Conservation (phyloP, 768 basidiomycete species). For the Leccinum rimulosum region DNA sequence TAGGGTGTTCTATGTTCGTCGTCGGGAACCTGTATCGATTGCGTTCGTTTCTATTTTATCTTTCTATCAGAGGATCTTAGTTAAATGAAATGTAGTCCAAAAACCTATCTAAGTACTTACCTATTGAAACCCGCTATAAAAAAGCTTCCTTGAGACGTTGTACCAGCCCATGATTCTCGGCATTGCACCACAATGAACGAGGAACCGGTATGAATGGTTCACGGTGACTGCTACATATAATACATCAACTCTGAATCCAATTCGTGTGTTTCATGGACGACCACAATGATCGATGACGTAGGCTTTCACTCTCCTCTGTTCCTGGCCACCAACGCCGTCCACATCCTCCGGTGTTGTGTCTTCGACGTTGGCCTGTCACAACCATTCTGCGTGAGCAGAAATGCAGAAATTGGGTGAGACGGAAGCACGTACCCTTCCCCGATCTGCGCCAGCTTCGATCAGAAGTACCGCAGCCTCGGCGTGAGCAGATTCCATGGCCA, state of each 20-base stretch:
- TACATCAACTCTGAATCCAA: background rate
- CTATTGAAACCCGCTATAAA: background rate
- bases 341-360: conserved; percentile 85
- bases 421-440: conserved; percentile 64
- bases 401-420: background rate
- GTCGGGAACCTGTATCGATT: background rate
- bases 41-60: conserved; percentile 13
- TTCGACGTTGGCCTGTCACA: conserved; percentile 72
- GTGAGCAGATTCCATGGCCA: conserved; percentile 96
- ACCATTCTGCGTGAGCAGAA: conserved; percentile 1
- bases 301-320: conserved; percentile 75
- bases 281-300: conserved; percentile 80
- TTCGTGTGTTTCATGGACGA: conserved; percentile 15
- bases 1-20: conserved; percentile 1
- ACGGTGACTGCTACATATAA: background rate
- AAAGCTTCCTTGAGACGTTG: background rate
- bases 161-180: background rate
- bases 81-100: background rate
- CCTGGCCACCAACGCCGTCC: conserved; percentile 82
- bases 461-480: conserved; percentile 87
- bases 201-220: background rate
- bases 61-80: conserved; percentile 6
- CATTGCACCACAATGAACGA: background rate
- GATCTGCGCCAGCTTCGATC: conserved; percentile 95
- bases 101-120: conserved; percentile 1